A percentile compares a stretch with the other conserved stretches of the same genome.
Conservation (phyloP, 2,329 filamentous ascomycete genomes). For the Bipolaris zeicola region DNA sequence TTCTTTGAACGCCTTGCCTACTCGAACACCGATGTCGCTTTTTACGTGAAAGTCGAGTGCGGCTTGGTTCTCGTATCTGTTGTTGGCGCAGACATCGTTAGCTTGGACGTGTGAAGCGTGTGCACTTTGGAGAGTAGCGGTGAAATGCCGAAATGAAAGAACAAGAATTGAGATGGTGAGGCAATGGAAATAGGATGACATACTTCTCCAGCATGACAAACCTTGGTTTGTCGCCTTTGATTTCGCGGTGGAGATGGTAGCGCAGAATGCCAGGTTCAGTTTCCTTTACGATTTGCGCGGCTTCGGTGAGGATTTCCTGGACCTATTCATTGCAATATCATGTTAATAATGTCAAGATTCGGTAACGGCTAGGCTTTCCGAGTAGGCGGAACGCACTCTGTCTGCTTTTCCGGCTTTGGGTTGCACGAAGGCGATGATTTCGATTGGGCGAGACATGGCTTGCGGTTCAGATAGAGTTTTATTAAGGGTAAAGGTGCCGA, state of each 20-base stretch:
- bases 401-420: conserved; percentile 42
- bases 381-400: conserved; percentile 23
- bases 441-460: conserved; percentile 17
- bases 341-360: background rate
- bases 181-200: background rate
- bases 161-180: background rate
- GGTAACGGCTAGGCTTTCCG: background rate
- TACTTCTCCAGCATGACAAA: conserved; percentile 46
- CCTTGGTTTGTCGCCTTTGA: conserved; percentile 31
- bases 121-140: too few relatives aligned
- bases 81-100: background rate
- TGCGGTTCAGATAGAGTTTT: background rate
- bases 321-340: conserved; percentile 23
- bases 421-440: conserved; percentile 38
- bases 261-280: conserved; percentile 44
- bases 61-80: conserved; percentile 33
- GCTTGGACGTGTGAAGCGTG: background rate
- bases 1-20: conserved; percentile 32
- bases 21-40: conserved; percentile 28
- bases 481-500: background rate
- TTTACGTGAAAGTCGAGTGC: conserved; percentile 34
- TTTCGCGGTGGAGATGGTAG: conserved; percentile 41
- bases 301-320: conserved; percentile 34
- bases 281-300: conserved; percentile 34
- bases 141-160: background rate